Evolutionary conservation across 1,284 basidiomycete species (phyloP).

Genomic region (Heterobasidion occidentale): DNA sequence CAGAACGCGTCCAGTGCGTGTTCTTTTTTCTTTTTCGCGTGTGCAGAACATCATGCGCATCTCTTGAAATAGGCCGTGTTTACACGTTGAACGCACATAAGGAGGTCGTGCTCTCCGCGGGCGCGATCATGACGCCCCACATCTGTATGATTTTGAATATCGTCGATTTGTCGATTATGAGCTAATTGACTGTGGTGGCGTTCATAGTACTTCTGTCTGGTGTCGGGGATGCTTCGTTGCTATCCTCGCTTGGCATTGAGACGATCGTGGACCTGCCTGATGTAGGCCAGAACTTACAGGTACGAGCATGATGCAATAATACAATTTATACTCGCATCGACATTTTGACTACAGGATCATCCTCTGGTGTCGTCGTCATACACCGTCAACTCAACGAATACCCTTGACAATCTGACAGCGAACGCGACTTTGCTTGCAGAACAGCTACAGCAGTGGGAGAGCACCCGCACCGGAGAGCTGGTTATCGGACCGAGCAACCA

Average conservation of each 20-base stretch:
- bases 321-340: neutral
- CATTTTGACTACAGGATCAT: slow-evolving; percentile 18
- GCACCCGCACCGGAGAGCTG: slow-evolving; percentile 9
- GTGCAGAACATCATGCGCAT: neutral
- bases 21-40: neutral
- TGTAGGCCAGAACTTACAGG: slow-evolving; percentile 29
- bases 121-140: slow-evolving; percentile 29
- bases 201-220: slow-evolving; percentile 31
- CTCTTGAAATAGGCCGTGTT: slow-evolving; percentile 6
- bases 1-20: slow-evolving; percentile 12
- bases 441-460: slow-evolving; percentile 11
- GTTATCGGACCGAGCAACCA: slow-evolving; percentile 9
- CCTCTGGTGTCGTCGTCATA: slow-evolving; percentile 10
- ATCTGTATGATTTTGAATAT: slow-evolving; percentile 10
- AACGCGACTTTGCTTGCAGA: slow-evolving; percentile 8
- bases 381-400: slow-evolving; percentile 8
- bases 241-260: slow-evolving; percentile 22
- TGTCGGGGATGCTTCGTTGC: slow-evolving; percentile 25
- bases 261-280: slow-evolving; percentile 22
- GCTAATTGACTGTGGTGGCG: neutral
- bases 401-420: slow-evolving; percentile 8
- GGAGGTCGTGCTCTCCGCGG: slow-evolving; percentile 26
- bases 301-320: slow-evolving; percentile 17
- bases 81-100: slow-evolving; percentile 15
- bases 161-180: neutral